Evolutionary conservation across 2,329 filamentous ascomycete species (phyloP).

Genomic region (Xylariaceae sp.): DNA sequence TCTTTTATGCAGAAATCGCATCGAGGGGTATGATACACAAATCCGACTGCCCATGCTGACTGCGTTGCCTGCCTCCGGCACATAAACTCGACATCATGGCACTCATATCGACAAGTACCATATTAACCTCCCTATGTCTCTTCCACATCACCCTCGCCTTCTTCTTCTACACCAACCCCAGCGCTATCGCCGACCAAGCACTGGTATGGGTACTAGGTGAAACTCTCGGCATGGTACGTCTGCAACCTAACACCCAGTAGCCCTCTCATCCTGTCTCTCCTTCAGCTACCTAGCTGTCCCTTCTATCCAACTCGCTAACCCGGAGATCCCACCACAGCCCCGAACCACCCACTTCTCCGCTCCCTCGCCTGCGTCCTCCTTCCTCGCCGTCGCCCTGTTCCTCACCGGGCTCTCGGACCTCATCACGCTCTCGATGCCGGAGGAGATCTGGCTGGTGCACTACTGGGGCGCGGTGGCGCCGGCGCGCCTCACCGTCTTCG

Average conservation of each 20-base stretch:
- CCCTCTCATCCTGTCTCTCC: background rate
- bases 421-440: slow-evolving; percentile 61
- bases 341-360: slow-evolving; percentile 48
- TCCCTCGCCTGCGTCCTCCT: slow-evolving; percentile 65
- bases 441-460: slow-evolving; percentile 58
- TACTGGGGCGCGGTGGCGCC: slow-evolving; percentile 65
- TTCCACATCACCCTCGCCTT: slow-evolving; percentile 81
- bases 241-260: background rate
- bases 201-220: slow-evolving; percentile 79
- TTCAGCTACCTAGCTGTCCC: background rate
- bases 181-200: slow-evolving; percentile 70
- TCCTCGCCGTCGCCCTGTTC: slow-evolving; percentile 66
- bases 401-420: slow-evolving; percentile 60
- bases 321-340: background rate
- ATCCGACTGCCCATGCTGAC: too few relatives aligned
- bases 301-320: too few relatives aligned
- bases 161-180: slow-evolving; percentile 74
- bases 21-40: too few relatives aligned
- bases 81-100: slow-evolving; percentile 54
- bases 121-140: slow-evolving; percentile 76
- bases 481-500: slow-evolving; percentile 51
- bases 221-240: slow-evolving; percentile 70
- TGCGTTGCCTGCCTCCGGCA: too few relatives aligned
- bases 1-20: too few relatives aligned
- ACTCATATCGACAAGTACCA: slow-evolving; percentile 72